Conservation (phyloP, 306 rosid genomes). For the Begonia masoniana region DNA sequence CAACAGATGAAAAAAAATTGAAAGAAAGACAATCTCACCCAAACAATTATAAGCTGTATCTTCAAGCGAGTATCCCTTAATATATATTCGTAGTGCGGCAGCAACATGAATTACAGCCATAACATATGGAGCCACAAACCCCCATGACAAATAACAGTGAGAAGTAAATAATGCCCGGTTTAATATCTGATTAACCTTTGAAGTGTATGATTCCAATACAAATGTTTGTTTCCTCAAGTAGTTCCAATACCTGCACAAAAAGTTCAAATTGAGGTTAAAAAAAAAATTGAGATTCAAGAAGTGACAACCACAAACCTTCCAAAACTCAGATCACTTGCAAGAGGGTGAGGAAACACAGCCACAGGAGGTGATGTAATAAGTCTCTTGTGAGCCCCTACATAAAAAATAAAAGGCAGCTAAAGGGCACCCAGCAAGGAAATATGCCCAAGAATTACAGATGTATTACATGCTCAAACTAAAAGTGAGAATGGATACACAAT, state of each 20-base stretch:
- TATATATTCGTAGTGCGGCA: constrained; percentile 43
- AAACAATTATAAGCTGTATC: constrained; percentile 32
- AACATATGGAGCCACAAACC: constrained; percentile 66
- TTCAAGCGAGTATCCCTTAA: constrained; percentile 46
- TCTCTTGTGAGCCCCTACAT: constrained; percentile 75
- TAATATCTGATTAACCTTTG: constrained; percentile 71
- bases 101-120: constrained; percentile 61
- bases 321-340: constrained; percentile 86
- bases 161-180: constrained; percentile 75
- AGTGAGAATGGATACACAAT: no score
- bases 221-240: constrained; percentile 98
- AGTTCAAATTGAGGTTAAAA: neutral
- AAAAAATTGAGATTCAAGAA: neutral
- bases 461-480: no score
- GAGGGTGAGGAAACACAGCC: constrained; percentile 98
- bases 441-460: no score
- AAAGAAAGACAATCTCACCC: constrained; percentile 56
- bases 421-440: no score
- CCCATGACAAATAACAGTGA: constrained; percentile 94
- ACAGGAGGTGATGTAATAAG: constrained; percentile 90
- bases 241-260: constrained; percentile 78
- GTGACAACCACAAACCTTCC: constrained; percentile 48
- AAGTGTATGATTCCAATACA: constrained; percentile 82
- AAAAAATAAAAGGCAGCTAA: constrained; percentile 6
- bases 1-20: constrained; percentile 12